A percentile compares a stretch with the other conserved stretches of the same genome.
Conservation (phyloP, 805 yeast genomes). For the Yarrowia osloensis region DNA sequence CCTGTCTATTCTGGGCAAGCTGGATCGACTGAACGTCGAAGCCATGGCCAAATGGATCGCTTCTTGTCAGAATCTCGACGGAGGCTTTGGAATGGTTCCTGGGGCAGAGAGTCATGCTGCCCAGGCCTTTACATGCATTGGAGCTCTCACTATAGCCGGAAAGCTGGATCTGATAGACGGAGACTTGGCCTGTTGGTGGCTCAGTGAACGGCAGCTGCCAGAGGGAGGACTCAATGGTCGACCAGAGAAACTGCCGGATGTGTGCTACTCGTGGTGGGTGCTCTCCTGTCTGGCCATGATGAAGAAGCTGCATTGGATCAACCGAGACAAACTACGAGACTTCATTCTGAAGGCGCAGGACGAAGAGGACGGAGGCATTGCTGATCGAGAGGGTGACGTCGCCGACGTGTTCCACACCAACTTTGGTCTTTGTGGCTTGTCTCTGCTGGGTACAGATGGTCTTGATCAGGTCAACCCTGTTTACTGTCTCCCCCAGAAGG, state of each 20-base stretch:
- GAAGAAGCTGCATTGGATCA: constrained; percentile 73
- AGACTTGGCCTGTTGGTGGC: constrained; percentile 72
- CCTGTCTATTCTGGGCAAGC: constrained; percentile 64
- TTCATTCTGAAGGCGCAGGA: constrained; percentile 84
- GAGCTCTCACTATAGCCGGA: constrained; percentile 69
- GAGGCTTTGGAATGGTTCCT: constrained; percentile 91
- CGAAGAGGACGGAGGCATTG: constrained; percentile 76
- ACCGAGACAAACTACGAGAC: constrained; percentile 56
- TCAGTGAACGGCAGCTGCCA: constrained; percentile 83
- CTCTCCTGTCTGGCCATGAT: constrained; percentile 71
- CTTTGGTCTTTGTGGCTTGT: constrained; percentile 86
- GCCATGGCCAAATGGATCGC: constrained; percentile 63
- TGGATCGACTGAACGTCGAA: constrained; percentile 51
- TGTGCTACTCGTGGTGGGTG: constrained; percentile 99
- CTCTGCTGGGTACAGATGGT: constrained; percentile 64
- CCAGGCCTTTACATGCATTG: constrained; percentile 81
- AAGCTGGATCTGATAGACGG: constrained; percentile 52
- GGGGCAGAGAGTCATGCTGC: constrained; percentile 97
- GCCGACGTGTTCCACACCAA: constrained; percentile 92
- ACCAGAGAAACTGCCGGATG: constrained; percentile 94
- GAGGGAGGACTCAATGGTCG: constrained; percentile 95
- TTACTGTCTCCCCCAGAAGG: constrained; percentile 73
- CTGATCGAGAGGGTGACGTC: constrained; percentile 88
- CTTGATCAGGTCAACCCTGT: constrained; percentile 76
- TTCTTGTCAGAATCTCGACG: constrained; percentile 86